Base-by-base conservation (phyloP, 371 early-diverging fungal genomes). In the Mucor lusitanicus region DNA sequence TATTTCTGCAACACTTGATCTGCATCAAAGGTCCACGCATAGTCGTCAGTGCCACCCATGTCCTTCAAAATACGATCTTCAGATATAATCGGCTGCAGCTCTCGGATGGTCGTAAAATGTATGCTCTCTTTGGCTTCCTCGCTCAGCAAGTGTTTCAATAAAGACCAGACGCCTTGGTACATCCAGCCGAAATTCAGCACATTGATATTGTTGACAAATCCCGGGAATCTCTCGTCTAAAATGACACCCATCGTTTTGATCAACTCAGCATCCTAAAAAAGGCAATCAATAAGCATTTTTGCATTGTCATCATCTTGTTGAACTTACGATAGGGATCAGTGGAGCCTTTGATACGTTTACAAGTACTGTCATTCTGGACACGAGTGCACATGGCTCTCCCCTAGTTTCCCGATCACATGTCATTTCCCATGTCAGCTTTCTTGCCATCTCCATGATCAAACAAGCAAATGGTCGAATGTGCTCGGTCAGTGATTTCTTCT, bases 181-280 rank as follows among this genome's bases (percentile, higher is more conserved):
- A 78, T 67, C 84, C 81, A 83, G 6, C 81, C 77, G 60, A 81
- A 81, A 32, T 83, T 83, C 55, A 83, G 64, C 1, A 81, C 73
- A 64, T 78, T 72, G 15, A 83, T 72, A 3, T 76, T 70, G 5
- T 70, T 69, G 33, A 83, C 61, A 42, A 70, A 69, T 0, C 75
- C 77, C 0, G 79, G 79, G 55, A 75, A 81, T 12, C 72, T 60
- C 19, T 68, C 62, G 39, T 77, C 75, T 42, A 78, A 64, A 15
- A 81, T 65, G 1, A 62, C 64, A n/a, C 72, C 56, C 39, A 81
- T 63, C 19, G 63, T 63, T 19, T 65, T 65, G 11, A 81, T 68
- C 32, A 77, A 59, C 54, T 71, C 67, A 23, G 66, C 67, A 54
- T 80, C 77, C 80, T 80, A 67, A 39, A 37, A 40, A 40, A 5